Evolutionary conservation across 805 yeast species (phyloP).

Genomic region (Barnettozyma sucrosica): DNA sequence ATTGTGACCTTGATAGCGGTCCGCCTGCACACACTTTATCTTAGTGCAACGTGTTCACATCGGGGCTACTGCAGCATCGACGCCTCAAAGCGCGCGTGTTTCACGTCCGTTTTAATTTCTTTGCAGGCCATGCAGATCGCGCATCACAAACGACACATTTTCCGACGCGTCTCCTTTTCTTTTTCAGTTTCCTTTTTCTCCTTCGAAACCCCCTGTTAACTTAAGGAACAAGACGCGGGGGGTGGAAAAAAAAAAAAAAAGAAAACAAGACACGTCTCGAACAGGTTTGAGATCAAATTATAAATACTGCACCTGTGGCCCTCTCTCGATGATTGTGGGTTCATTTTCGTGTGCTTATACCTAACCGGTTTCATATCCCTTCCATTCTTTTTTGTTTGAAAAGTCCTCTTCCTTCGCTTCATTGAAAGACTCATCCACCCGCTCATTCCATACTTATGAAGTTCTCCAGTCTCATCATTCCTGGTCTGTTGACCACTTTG

Average conservation of each 20-base stretch:
- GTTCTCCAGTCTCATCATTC: background rate
- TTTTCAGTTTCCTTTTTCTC: slow-evolving; percentile 7
- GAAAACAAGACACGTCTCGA: background rate
- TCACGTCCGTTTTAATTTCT: background rate
- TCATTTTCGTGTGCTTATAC: too few relatives aligned
- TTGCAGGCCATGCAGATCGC: background rate
- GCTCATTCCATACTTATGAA: background rate
- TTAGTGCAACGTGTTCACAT: too few relatives aligned
- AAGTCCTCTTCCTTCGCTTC: background rate
- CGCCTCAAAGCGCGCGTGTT: background rate
- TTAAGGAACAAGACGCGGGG: too few relatives aligned
- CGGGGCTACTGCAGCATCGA: background rate
- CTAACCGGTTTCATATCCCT: background rate
- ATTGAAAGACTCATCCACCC: background rate
- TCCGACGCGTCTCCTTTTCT: slow-evolving; percentile 11
- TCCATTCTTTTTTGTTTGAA: background rate
- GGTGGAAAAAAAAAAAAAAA: background rate
- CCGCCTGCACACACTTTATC: too few relatives aligned
- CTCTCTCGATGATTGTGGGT: too few relatives aligned
- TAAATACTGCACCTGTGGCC: background rate
- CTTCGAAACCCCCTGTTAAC: background rate
- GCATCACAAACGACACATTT: background rate
- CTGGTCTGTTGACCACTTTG: slow-evolving; percentile 3
- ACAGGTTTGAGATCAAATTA: background rate
- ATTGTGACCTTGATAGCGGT: too few relatives aligned